Evolutionary conservation across 257 asterid species (phyloP), one percentile per base, ranked within the genome.

Genomic region (Ehretia macrophylla): DNA sequence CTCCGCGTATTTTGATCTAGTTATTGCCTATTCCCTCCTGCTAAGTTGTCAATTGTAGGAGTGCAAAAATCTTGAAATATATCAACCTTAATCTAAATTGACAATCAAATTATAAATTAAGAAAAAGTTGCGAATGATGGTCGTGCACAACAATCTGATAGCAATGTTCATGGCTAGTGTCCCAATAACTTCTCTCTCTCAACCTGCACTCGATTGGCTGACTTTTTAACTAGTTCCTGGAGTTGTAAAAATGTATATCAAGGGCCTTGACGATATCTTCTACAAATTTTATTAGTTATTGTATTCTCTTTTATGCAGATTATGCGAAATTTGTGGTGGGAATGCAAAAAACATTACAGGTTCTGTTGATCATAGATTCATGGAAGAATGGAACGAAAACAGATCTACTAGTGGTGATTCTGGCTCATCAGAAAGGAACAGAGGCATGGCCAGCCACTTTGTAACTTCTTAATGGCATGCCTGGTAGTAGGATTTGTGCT

Each of bases 261-360:
- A 27, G 21, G 17, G 10, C 32, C 20, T 14, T 42, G 47, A 42
- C 47, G 8, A 10, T 42, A 42, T 42, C 16, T 10, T 42, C 8
- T 10, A 3, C 12, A 4, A 42, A 42, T 42, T 42, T 42, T 57
- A 16, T 19, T 35, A 51, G n/a, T 27, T 69, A 14, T 46, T 19
- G n/a, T n/a, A n/a, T 32, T 47, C 18, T 20, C 22, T 8, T 9
- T 32, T 8, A 1, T 70, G 81, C 89, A 89, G 97, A 74, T 58
- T 76, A 55, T 89, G 97, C 47, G 97, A 86, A 77, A 86, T 89
- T 62, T 89, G 97, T 59, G 85, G 92, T 14, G 74, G 72, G 73
- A 71, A 67, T 13, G 97, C 85, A 17, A 75, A 70, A 67, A 84
- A 89, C 59, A 60, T 84, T 14, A 73, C 73, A 3, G 92, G 92